Conservation (phyloP, 495 filamentous ascomycete genomes). For the Rhypophila decipiens region DNA sequence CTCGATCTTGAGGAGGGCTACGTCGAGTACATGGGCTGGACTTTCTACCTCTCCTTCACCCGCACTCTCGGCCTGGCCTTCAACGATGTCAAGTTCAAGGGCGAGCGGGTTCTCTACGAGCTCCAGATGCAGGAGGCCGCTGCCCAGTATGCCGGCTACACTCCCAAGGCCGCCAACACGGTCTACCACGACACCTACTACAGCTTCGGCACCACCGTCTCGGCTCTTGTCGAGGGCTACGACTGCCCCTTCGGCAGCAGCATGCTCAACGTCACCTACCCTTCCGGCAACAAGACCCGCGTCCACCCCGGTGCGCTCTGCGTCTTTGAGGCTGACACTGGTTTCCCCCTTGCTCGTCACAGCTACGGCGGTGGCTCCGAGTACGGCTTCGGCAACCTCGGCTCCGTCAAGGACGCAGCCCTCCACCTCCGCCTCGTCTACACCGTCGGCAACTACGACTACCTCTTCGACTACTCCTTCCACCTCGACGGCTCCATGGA, state of each 20-base stretch:
- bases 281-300: slow-evolving; percentile 28
- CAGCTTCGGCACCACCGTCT: slow-evolving; percentile 35
- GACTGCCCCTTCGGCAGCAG: slow-evolving; percentile 49
- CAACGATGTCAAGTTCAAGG: slow-evolving; percentile 49
- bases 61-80: slow-evolving; percentile 41
- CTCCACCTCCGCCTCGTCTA: slow-evolving; percentile 40
- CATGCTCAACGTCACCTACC: slow-evolving; percentile 35
- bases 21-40: slow-evolving; percentile 50
- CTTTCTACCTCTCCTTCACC: slow-evolving; percentile 45
- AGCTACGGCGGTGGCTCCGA: slow-evolving; percentile 22
- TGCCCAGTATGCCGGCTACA: slow-evolving; percentile 47
- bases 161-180: slow-evolving; percentile 39
- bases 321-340: slow-evolving; percentile 46
- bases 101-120: slow-evolving; percentile 50
- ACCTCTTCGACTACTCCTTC: slow-evolving; percentile 44
- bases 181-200: slow-evolving; percentile 43
- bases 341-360: slow-evolving; percentile 43
- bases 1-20: slow-evolving; percentile 43
- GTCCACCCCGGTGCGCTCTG: slow-evolving; percentile 40
- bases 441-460: slow-evolving; percentile 53
- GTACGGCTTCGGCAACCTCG: slow-evolving; percentile 33
- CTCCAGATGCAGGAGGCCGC: slow-evolving; percentile 50
- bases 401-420: slow-evolving; percentile 37
- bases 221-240: slow-evolving; percentile 44
- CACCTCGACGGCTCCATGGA: slow-evolving; percentile 51